Base-by-base conservation (phyloP, 1,139 yeast species). In the Sugiyamaella sp. region DNA sequence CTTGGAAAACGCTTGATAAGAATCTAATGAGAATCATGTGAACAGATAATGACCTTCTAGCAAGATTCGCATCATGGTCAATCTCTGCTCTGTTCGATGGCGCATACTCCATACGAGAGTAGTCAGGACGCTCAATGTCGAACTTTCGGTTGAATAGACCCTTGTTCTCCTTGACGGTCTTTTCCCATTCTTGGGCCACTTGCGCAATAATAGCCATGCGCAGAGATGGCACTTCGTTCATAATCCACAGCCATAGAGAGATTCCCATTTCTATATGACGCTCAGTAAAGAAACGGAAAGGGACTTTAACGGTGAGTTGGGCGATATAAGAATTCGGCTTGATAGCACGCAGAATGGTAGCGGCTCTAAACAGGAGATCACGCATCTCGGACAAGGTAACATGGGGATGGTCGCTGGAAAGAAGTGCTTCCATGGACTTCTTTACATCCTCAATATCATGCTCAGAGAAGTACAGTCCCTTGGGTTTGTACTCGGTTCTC, bases 1-100 rank as follows among this genome's bases (percentile, higher is more conserved):
- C 90, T 67, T 89, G 90, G 71, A 90, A 88, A 64, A 84, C 86
- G n/a, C 96, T 86, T 2, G 84, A 72, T 62, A 93, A 79, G 65
- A 90, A 80, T 52, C 82, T 75, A 52, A 89, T 81, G 24, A 93
- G 76, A 58, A 80, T 78, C 49, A 81, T 71, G 68, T 93, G 98
- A 0, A 96, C 89, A 54, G 84, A 85, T 62, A 89, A 76, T n/a
- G 76, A 70, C 51, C 77, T 73, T 6, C 77, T 74, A 0, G 82
- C 81, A 3, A 69, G 58, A 3, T 71, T 69, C 1, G 89, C 82
- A 33, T 75, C 70, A 59, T 79, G 79, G 56, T 81, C 79, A n/a
- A 85, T 77, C 8, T 74, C 77, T 43, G 76, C 76, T 61, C 82
- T 84, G 70, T 87, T 85, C 50, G 95, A 84, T 14, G 99, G 98